Evolutionary conservation across 305 asterid species (phyloP), one percentile per base, ranked within the genome.

Genomic region (Solanum hybrid): DNA sequence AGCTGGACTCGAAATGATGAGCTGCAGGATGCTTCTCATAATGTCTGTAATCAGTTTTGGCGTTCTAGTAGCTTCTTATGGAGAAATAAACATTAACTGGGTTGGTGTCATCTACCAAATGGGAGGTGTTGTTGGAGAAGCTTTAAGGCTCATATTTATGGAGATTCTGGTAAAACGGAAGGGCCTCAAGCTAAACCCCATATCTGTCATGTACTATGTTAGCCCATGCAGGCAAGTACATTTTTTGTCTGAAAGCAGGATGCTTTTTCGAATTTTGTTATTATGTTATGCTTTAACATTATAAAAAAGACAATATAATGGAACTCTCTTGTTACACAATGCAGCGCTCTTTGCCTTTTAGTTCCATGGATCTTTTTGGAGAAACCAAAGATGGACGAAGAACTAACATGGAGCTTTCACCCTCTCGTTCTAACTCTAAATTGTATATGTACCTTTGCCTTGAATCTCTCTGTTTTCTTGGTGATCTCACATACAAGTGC

Each of bases 41-140:
- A 97, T 96, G 99, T 96, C 97, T 32, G 91, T 96, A 84, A 97
- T 96, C 91, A 97, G 99, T 92, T 92, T 96, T n/a, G 99, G 98
- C 38, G 99, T 97, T 31, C 92, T 97, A 72, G 94, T 97, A 89
- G 99, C 98, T 51, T 97, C 98, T 79, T 97, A 97, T 88, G 98
- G 98, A 32, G 99, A 97, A 94, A 94, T 97, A 32, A 90, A 89
- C 86, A 95, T 97, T 90, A 96, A 93, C 89, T 97, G 98, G 99
- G 92, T 96, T 31, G 98, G 99, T 86, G 98, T 97, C 51, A 95
- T 97, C 91, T 97, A 97, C 94, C 99, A 97, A 94, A 97, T 97
- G 98, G 99, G 98, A 89, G 99, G 99, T 85, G 98, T 97, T 71
- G 95, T 97, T 76, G 99, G 98, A 88, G 98, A 97, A 95, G 98